Evolutionary conservation across 192 early-diverging fungal genomes (phyloP).

Genomic region (Lobosporangium transversale): DNA sequence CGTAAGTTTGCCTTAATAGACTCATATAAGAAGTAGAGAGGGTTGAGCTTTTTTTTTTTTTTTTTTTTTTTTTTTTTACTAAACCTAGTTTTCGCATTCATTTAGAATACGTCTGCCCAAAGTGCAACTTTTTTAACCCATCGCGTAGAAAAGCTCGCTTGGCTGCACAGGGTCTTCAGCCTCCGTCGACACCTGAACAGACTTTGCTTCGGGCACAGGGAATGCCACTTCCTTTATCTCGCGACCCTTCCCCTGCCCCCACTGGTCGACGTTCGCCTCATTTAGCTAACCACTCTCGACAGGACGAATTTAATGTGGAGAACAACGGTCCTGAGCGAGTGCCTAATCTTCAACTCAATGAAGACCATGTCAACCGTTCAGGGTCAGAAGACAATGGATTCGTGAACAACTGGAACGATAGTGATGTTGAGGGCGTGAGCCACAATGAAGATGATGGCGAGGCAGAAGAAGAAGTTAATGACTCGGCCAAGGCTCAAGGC

Average conservation of each 20-base stretch:
- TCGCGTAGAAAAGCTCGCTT: constrained; percentile 46
- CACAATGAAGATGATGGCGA: constrained; percentile 27
- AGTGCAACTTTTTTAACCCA: constrained; percentile 67
- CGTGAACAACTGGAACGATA: constrained; percentile 53
- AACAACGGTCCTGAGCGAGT: constrained; percentile 10
- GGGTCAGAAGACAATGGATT: constrained; percentile 37
- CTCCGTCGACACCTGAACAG: constrained; percentile 15
- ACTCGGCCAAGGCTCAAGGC: constrained; percentile 13
- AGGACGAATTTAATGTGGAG: background rate
- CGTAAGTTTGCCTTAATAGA: too few species aligned
- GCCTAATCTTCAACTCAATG: background rate
- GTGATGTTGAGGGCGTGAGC: constrained; percentile 19
- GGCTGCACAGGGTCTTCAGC: background rate
- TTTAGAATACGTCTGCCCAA: constrained; percentile 66
- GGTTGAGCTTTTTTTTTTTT: background rate
- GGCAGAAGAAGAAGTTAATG: background rate
- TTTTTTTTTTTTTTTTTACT: background rate
- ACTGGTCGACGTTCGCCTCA: constrained; percentile 12
- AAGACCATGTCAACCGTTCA: constrained; percentile 6
- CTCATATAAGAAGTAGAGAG: background rate
- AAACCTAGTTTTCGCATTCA: too few species aligned
- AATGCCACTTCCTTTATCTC: constrained; percentile 28
- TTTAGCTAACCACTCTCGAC: background rate
- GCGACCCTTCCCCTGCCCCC: constrained; percentile 44
- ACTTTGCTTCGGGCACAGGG: constrained; percentile 39